Conservation (phyloP, 1,284 basidiomycete species). For the Fomitopsis pinicola region DNA sequence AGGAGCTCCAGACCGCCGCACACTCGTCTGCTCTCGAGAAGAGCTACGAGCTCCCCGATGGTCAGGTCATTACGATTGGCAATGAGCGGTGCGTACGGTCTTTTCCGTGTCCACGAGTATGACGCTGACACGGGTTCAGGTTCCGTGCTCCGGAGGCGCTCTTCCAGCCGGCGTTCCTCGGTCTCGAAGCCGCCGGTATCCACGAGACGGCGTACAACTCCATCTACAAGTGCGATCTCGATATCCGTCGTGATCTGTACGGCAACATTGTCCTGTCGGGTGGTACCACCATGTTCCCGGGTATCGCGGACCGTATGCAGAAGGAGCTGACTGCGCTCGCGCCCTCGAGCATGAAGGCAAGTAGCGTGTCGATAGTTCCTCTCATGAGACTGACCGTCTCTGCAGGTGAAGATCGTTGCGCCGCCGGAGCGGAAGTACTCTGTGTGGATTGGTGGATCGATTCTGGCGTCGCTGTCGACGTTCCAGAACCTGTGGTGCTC, state of each 20-base stretch:
- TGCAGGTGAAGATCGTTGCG: conserved; percentile 88
- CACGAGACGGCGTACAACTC: conserved; percentile 96
- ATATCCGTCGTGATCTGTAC: conserved; percentile 88
- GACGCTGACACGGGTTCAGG: conserved; percentile 30
- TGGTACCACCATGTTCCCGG: conserved; percentile 97
- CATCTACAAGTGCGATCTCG: conserved; percentile 77
- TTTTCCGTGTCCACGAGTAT: neutral
- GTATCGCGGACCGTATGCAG: conserved; percentile 97
- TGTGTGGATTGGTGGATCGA: conserved; percentile 99
- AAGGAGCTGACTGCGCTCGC: conserved; percentile 91
- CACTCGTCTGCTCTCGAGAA: conserved; percentile 93
- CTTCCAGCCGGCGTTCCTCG: conserved; percentile 94
- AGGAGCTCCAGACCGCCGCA: conserved; percentile 91
- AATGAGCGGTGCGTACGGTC: conserved; percentile 72
- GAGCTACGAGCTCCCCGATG: conserved; percentile 95
- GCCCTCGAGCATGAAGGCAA: conserved; percentile 85
- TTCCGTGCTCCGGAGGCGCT: conserved; percentile 97
- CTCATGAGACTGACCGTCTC: conserved; percentile 2
- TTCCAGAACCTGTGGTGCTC: conserved; percentile 96
- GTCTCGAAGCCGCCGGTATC: conserved; percentile 91
- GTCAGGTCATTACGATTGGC: conserved; percentile 95
- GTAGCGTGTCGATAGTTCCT: conserved; percentile 27
- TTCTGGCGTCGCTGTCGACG: conserved; percentile 91
- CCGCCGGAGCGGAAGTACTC: conserved; percentile 93
- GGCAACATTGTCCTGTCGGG: conserved; percentile 94